These are phyloP conservation scores for Cryptococcus depauperatus DNA, from an alignment of 1,284 basidiomycete genomes.

Conservation along the genomic window DNA sequence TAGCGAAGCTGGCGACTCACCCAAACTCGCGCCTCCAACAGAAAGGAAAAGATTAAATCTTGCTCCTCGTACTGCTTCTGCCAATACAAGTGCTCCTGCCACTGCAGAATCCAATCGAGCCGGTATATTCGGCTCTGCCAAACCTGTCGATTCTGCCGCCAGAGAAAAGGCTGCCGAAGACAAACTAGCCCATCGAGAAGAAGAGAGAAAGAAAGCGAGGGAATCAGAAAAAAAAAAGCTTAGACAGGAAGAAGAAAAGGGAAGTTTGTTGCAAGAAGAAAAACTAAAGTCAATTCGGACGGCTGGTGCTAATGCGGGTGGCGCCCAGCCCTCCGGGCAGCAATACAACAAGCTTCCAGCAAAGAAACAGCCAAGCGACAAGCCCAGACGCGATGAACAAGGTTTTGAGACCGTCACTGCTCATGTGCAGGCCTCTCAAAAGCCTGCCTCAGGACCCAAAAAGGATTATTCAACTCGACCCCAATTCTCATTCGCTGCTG, in stretches of 20 bases:
- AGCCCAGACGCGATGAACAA: constrained; percentile 4
- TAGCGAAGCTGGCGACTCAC: constrained; percentile 44
- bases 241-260: constrained; percentile 2
- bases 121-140: constrained; percentile 69
- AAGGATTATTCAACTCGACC: constrained; percentile 27
- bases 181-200: constrained; percentile 26
- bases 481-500: constrained; percentile 41
- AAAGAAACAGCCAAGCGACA: constrained; percentile 4
- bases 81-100: constrained; percentile 45
- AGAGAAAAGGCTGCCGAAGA: constrained; percentile 56
- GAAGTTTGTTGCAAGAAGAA: constrained; percentile 21
- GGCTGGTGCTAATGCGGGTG: constrained; percentile 27
- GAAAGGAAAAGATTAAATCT: constrained; percentile 77
- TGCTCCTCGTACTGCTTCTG: constrained; percentile 61
- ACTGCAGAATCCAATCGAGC: constrained; percentile 48
- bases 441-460: constrained; percentile 13
- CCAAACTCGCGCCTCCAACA: constrained; percentile 62
- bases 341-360: constrained; percentile 8
- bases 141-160: constrained; percentile 73
- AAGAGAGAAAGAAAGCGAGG: constrained; percentile 29
- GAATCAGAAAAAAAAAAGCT: constrained; percentile 22
- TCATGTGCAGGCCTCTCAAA: constrained; percentile 25
- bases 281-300: constrained; percentile 22
- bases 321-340: background rate
- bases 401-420: constrained; percentile 6